Conservation (phyloP, 495 filamentous ascomycete species). For the Pyrenula aspistea region DNA sequence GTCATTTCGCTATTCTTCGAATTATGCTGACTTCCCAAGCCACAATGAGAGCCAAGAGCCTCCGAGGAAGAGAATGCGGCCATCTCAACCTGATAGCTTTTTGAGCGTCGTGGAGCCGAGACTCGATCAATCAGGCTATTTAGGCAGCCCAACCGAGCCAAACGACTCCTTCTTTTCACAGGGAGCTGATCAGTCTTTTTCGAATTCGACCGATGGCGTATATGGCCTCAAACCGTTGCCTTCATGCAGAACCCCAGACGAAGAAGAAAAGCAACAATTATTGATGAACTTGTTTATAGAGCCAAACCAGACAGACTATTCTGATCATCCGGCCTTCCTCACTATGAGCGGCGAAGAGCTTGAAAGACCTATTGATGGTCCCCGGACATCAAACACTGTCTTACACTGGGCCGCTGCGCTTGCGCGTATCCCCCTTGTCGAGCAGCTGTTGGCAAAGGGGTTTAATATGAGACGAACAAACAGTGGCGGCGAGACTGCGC, state of each 20-base stretch:
- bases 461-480: conserved; percentile 83
- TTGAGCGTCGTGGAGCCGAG: conserved; percentile 29
- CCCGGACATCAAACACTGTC: conserved; percentile 65
- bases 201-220: conserved; percentile 38
- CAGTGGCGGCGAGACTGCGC: conserved; percentile 72
- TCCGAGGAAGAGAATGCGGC: conserved; percentile 67
- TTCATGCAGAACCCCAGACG: conserved; percentile 49
- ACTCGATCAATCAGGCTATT: conserved; percentile 34
- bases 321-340: conserved; percentile 49
- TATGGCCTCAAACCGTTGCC: conserved; percentile 59
- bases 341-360: conserved; percentile 71
- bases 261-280: conserved; percentile 61
- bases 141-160: conserved; percentile 69
- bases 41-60: conserved; percentile 58
- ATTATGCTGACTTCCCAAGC: conserved; percentile 35
- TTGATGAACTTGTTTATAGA: conserved; percentile 86
- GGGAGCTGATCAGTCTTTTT: conserved; percentile 39
- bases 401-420: conserved; percentile 96
- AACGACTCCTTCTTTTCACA: conserved; percentile 75
- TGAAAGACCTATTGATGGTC: conserved; percentile 78
- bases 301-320: conserved; percentile 47
- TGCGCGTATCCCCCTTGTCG: conserved; percentile 67
- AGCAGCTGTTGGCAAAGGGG: conserved; percentile 68
- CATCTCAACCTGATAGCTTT: conserved; percentile 29
- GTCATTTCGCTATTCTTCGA: conserved; percentile 22